phyloP scores from a whole-genome alignment of 2,329 filamentous ascomycete species.

The Fulvia fulva region DNA sequence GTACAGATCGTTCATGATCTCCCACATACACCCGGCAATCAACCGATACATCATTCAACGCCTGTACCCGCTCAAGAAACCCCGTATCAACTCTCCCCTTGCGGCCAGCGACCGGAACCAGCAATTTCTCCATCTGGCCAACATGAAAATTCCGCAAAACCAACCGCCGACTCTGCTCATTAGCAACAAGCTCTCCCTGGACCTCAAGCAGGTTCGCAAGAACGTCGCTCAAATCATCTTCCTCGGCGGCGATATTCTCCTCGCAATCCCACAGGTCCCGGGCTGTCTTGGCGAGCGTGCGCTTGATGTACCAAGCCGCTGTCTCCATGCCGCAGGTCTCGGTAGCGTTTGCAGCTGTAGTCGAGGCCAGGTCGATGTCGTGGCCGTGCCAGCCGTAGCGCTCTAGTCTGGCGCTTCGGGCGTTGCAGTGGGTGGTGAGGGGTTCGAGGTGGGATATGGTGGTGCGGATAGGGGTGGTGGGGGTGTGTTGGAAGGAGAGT shows the following conservation, averaged over 20 bases:
- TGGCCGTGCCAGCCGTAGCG: neutral
- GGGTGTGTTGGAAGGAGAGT: neutral
- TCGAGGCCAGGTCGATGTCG: neutral
- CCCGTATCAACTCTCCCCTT: neutral
- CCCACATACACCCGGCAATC: neutral
- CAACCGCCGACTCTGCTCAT: neutral
- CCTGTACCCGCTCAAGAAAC: neutral
- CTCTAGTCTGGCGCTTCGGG: neutral
- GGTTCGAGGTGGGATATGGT: neutral
- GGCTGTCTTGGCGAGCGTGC: neutral
- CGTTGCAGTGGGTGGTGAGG: neutral
- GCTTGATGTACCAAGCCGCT: neutral
- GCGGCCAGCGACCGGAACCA: neutral
- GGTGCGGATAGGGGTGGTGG: neutral
- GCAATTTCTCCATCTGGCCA: neutral
- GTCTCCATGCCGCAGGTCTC: neutral
- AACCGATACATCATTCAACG: neutral
- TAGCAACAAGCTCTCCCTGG: neutral
- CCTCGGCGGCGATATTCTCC: neutral
- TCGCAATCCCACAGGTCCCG: neutral
- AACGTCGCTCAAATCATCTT: neutral
- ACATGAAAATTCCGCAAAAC: neutral
- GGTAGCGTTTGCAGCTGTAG: neutral
- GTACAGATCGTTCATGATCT: neutral
- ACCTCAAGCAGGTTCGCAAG: neutral